phyloP scores from a whole-genome alignment of 148 eudicot species.

The Vaccinium macrocarpon region DNA sequence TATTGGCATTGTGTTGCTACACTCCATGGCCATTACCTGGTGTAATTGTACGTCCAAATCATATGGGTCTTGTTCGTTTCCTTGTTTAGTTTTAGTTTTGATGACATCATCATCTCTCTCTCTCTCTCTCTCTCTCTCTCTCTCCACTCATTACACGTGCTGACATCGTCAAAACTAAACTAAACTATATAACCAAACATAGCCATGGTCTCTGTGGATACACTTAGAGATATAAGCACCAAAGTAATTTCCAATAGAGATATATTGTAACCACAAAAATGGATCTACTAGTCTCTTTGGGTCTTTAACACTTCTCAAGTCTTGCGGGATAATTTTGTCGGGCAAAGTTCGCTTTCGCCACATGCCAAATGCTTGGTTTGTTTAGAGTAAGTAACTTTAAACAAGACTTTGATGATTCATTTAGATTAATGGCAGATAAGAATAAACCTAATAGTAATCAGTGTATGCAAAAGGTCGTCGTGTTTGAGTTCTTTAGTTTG shows the following conservation, averaged over 20 bases:
- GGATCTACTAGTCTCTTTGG: conserved; percentile 14
- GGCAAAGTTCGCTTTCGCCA: not conserved
- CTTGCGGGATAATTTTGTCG: not conserved
- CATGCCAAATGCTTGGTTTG: not conserved
- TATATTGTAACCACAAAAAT: not conserved
- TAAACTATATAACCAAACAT: no score
- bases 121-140: no score
- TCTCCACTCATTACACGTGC: no score
- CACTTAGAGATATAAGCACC: not conserved
- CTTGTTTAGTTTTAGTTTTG: no score
- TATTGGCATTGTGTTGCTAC: not conserved
- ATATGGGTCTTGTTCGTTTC: no score
- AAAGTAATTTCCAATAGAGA: not conserved
- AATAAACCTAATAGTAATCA: not conserved
- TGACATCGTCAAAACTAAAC: no score
- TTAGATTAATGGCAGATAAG: not conserved
- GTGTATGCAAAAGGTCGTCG: not conserved
- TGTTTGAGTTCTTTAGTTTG: not conserved
- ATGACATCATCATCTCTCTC: no score
- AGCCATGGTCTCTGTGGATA: not conserved
- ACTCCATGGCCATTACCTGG: not conserved
- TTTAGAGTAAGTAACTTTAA: not conserved
- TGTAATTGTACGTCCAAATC: not conserved
- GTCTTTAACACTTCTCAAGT: conserved; percentile 4
- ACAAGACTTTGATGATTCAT: not conserved